Conservation (phyloP, 306 rosid genomes). For the Elaeagnus macrophylla region DNA sequence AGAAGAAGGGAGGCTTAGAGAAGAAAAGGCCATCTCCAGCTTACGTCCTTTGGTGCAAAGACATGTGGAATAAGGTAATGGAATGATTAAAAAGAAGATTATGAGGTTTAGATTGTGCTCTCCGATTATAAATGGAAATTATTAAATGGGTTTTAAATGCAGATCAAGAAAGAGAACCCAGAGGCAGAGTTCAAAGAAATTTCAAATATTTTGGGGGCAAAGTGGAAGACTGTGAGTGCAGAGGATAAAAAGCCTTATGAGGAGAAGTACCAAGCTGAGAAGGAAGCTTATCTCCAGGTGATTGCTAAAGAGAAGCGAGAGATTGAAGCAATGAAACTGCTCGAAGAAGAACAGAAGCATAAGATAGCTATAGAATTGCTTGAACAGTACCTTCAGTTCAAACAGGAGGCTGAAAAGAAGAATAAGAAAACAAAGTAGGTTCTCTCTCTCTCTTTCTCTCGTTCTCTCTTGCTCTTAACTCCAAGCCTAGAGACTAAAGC, state of each 20-base stretch:
- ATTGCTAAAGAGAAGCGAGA: constrained; percentile 67
- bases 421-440: constrained; percentile 51
- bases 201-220: constrained; percentile 64
- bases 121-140: no score
- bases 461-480: not conserved
- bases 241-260: constrained; percentile 89
- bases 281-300: constrained; percentile 60
- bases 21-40: constrained; percentile 74
- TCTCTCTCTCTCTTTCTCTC: not conserved
- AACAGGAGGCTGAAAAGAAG: constrained; percentile 57
- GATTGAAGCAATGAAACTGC: constrained; percentile 75
- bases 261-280: constrained; percentile 60
- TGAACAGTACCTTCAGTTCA: constrained; percentile 76
- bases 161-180: constrained; percentile 72
- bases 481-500: not conserved
- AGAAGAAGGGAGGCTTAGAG: constrained; percentile 49
- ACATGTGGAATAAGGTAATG: constrained; percentile 75
- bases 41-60: constrained; percentile 79
- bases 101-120: no score
- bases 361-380: constrained; percentile 88
- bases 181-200: constrained; percentile 84
- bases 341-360: constrained; percentile 81
- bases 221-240: constrained; percentile 61
- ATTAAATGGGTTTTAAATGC: constrained; percentile 5
- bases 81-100: no score